Evolutionary conservation across 805 yeast species (phyloP).

Genomic region (Starmera dryadoides): DNA sequence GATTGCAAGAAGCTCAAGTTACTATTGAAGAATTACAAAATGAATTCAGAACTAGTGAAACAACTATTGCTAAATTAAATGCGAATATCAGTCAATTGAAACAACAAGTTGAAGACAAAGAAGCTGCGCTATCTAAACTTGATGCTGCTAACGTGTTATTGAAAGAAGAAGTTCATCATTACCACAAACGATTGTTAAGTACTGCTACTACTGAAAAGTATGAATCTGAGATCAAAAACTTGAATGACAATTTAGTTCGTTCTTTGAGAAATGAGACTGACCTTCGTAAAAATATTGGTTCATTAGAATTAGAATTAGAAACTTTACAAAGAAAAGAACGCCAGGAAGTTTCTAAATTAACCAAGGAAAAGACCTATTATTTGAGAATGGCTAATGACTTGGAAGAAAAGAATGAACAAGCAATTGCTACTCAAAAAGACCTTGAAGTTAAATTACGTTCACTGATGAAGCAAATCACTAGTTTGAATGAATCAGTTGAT

Average conservation of each 20-base stretch:
- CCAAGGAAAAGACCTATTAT: constrained; percentile 35
- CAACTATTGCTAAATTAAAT: constrained; percentile 44
- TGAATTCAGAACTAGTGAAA: constrained; percentile 49
- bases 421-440: constrained; percentile 35
- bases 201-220: constrained; percentile 37
- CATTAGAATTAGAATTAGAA: constrained; percentile 52
- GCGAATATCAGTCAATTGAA: constrained; percentile 44
- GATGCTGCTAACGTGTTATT: constrained; percentile 41
- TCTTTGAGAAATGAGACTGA: constrained; percentile 60
- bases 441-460: constrained; percentile 37
- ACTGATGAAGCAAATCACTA: constrained; percentile 43
- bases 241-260: constrained; percentile 45
- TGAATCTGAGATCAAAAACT: constrained; percentile 41
- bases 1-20: constrained; percentile 43
- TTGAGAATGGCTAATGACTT: constrained; percentile 32
- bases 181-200: constrained; percentile 35
- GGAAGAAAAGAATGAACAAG: constrained; percentile 35
- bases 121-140: constrained; percentile 44
- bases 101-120: constrained; percentile 47
- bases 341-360: constrained; percentile 28
- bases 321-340: constrained; percentile 35
- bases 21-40: constrained; percentile 39
- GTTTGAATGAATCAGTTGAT: constrained; percentile 51
- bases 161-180: constrained; percentile 49
- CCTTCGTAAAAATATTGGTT: constrained; percentile 55